Base-by-base conservation (phyloP, 164 flowering plant species). In the Dillenia turbinata region DNA sequence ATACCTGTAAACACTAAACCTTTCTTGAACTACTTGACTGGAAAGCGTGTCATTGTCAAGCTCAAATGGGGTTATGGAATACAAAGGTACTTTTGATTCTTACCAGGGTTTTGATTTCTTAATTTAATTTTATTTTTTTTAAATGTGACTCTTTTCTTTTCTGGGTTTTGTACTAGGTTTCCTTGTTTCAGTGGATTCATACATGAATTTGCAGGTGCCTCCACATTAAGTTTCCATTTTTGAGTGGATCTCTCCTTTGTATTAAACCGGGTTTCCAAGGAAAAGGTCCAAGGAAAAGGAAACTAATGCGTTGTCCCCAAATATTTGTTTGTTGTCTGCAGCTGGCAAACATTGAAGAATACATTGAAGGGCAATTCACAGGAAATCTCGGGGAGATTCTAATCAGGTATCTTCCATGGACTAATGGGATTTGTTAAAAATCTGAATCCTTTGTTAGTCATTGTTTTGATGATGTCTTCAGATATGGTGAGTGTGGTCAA, bases 41-140 rank as follows among this genome's bases (percentile, higher is more conserved):
- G 98, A 40, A 89, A 92, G 84, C 82, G 81, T 40, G 98, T 92
- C 40, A 83, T 92, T 71, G 98, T 89, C 8, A 92, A 92, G 70
- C 88, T 92, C 44, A 92, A 89, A 68, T 92, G 96, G 98, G 98
- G 98, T 68, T 1, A 89, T 92, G 96, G 98, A 92, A 57, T 92
- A 92, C 75, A 89, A 92, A 84, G 96, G 96, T 88, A 61, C 33
- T 61, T 48, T 2, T 0, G 7, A 51, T 55, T 26, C 33, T 26
- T 26, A 26, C 33, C 33, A 3, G 0, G 33, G 33, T 26, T 26
- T 26, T 26, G 33, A 26, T 26, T 26, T 26, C 2, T 26, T 26
- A 26, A 26, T 26, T n/a, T n/a, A n/a, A n/a, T 26, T 26, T 26
- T 2, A 5, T 26, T 5, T 5, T 2, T 26, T 26, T 26, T 26